Evolutionary conservation across 2,329 filamentous ascomycete species (phyloP), one percentile per base, ranked within the genome.

Genomic region (Tolypocladium nubicola): DNA sequence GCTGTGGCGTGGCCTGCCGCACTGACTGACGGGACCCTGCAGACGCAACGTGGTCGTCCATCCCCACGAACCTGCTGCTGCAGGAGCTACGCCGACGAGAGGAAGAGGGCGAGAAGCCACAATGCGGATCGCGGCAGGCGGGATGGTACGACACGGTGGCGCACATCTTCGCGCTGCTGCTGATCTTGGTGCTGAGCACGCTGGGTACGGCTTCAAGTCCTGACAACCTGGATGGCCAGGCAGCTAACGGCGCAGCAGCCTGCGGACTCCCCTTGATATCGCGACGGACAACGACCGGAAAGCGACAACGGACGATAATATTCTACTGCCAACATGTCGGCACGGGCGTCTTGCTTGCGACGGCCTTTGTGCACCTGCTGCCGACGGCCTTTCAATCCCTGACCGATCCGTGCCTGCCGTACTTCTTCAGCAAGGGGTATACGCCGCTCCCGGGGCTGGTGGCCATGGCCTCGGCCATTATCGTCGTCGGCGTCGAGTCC

Each of bases 401-500:
- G 23, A 86, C 80, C 62, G 82, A 88, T 61, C 85, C 85, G 49
- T 89, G 86, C 65, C 82, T 96, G 0, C 89, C 90, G 10, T 76
- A 80, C 58, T 87, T 91, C 68, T 96, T 92, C 81, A 93, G 83
- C 68, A 67, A 87, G 61, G 81, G 82, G n/a, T 96, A 94, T 69
- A 82, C 79, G 52, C 89, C 89, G 7, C 86, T 95, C 69, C 85
- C 90, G 0, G 90, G 91, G 2, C 78, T 94, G 53, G 82, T 96
- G 52, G 88, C 89, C 57, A 93, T 96, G 88, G 71, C 85, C 11
- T 85, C 88, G 13, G 88, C 90, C n/a, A 79, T 96, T 59, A 75
- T 88, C 4, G 91, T 97, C 3, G 89, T 96, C 8, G 82, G 84
- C 2, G 81, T 97, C 55, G 93, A 97, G 71, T 96, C 94, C 74